These are phyloP conservation scores for Ambrosiella cleistominuta DNA, from an alignment of 2,329 filamentous ascomycete genomes.

Conservation along the genomic window DNA sequence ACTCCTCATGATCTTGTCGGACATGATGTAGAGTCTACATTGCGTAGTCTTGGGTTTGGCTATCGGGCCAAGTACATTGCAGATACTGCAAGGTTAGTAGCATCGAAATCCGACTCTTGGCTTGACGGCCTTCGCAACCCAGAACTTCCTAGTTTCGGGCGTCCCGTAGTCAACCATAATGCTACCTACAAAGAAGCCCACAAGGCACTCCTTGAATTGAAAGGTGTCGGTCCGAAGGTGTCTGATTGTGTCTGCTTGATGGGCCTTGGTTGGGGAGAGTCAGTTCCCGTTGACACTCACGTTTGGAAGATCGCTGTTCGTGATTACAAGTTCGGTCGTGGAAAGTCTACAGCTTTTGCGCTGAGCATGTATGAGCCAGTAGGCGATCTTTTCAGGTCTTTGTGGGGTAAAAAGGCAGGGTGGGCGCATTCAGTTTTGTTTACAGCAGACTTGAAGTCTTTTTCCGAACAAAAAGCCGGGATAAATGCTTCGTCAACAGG, in stretches of 20 bases:
- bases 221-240: conserved; percentile 91
- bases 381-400: conserved; percentile 68
- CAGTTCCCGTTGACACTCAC: conserved; percentile 92
- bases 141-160: conserved; percentile 42
- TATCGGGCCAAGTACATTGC: conserved; percentile 89
- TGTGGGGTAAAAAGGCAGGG: conserved; percentile 88
- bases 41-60: conserved; percentile 76
- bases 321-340: conserved; percentile 84
- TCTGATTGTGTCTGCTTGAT: conserved; percentile 93
- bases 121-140: conserved; percentile 63
- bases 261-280: conserved; percentile 88
- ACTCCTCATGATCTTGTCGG: conserved; percentile 53
- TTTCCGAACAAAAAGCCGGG: conserved; percentile 42
- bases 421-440: conserved; percentile 98
- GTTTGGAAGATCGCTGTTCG: conserved; percentile 96
- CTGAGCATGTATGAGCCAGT: conserved; percentile 80
- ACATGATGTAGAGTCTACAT: conserved; percentile 57
- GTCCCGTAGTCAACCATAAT: conserved; percentile 15
- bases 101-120: conserved; percentile 55
- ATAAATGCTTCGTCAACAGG: conserved; percentile 14
- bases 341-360: conserved; percentile 68
- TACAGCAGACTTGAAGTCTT: conserved; percentile 75
- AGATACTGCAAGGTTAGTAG: conserved; percentile 62
- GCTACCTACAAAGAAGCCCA: conserved; percentile 66
- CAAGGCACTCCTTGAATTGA: conserved; percentile 56